Conservation (phyloP, 1,284 basidiomycete species). For the Ganoderma sp. region DNA sequence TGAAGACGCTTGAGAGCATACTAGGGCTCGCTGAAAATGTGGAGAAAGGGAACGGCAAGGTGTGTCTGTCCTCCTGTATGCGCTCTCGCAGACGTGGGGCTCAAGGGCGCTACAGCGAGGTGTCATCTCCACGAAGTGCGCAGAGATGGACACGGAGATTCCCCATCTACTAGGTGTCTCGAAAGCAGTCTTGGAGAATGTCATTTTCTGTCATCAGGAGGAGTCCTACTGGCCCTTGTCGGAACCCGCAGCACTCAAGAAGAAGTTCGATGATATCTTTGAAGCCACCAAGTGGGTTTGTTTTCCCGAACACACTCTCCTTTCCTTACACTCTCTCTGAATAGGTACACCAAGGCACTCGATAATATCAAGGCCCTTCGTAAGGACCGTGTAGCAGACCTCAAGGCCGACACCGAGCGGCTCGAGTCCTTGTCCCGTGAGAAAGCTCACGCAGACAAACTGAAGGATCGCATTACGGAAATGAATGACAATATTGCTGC, state of each 20-base stretch:
- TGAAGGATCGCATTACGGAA: slow-evolving; percentile 72
- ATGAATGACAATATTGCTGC: slow-evolving; percentile 65
- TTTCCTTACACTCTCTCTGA: not conserved
- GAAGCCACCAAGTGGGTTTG: slow-evolving; percentile 87
- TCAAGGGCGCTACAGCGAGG: slow-evolving; percentile 62
- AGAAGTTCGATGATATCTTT: slow-evolving; percentile 99
- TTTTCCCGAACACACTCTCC: not conserved
- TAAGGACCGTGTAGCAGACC: slow-evolving; percentile 89
- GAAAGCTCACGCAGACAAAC: slow-evolving; percentile 87
- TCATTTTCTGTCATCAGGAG: slow-evolving; percentile 99
- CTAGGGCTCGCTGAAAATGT: slow-evolving; percentile 74
- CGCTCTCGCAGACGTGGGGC: not conserved
- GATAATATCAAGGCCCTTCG: slow-evolving; percentile 90
- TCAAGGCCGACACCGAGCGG: slow-evolving; percentile 93
- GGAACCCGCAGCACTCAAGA: slow-evolving; percentile 91
- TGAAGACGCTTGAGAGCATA: slow-evolving; percentile 98
- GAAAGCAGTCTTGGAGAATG: slow-evolving; percentile 96
- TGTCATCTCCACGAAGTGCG: slow-evolving; percentile 93
- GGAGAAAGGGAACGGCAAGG: slow-evolving; percentile 74
- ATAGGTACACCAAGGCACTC: slow-evolving; percentile 94
- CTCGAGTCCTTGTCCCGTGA: slow-evolving; percentile 83
- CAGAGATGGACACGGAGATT: slow-evolving; percentile 95
- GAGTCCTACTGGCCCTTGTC: slow-evolving; percentile 98
- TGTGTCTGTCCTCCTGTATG: slow-evolving; percentile 42
- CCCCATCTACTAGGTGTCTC: slow-evolving; percentile 94